Evolutionary conservation across 441 rosid species (phyloP).

Genomic region (Erysimum cheiri): DNA sequence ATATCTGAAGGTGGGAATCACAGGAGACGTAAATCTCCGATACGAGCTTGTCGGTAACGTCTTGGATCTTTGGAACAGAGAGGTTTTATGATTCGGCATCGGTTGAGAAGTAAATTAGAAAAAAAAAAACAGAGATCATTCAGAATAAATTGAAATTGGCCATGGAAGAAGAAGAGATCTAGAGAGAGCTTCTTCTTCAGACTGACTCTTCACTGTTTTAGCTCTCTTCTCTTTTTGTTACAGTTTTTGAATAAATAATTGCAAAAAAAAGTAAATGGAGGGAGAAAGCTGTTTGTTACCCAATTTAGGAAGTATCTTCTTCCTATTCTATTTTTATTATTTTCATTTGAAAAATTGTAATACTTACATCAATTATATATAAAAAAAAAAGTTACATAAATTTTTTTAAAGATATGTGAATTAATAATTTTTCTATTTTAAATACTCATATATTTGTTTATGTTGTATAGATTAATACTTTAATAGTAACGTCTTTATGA

Average conservation of each 20-base stretch:
- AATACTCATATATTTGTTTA: too few relatives aligned
- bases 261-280: slow-evolving; percentile 27
- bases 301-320: background rate
- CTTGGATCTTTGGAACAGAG: slow-evolving; percentile 60
- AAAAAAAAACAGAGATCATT: background rate
- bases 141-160: background rate
- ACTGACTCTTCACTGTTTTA: background rate
- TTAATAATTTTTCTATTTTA: too few relatives aligned
- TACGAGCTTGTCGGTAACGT: slow-evolving; percentile 50
- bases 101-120: background rate
- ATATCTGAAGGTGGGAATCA: slow-evolving; percentile 63
- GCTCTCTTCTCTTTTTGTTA: background rate
- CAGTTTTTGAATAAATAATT: slow-evolving; percentile 18
- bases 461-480: too few relatives aligned
- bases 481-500: too few relatives aligned
- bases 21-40: slow-evolving; percentile 65
- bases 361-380: background rate
- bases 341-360: background rate
- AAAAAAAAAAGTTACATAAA: too few relatives aligned
- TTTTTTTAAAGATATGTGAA: too few relatives aligned
- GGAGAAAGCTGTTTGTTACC: slow-evolving; percentile 28
- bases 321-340: background rate
- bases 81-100: slow-evolving; percentile 41
- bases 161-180: slow-evolving; percentile 32
- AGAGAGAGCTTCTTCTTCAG: slow-evolving; percentile 30